A percentile compares a stretch with the other conserved stretches of the same genome.
These are phyloP conservation scores for Apiospora marii DNA, from an alignment of 2,329 filamentous ascomycete species.

Conservation along the genomic window DNA sequence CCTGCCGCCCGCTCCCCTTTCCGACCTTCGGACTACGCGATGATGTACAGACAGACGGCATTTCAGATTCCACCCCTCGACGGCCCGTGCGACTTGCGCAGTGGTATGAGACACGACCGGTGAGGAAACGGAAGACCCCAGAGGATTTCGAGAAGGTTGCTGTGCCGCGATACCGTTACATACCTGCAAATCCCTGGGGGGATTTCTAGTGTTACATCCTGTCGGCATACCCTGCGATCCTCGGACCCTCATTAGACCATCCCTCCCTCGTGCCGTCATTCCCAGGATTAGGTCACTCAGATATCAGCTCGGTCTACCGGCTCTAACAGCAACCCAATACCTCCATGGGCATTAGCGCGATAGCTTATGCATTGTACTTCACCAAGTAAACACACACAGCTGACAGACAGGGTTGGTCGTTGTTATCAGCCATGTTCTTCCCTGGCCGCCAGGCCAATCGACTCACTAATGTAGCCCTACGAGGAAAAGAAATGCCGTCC, in stretches of 20 bases:
- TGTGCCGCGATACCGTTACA: background rate
- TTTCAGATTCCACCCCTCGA: background rate
- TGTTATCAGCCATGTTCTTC: background rate
- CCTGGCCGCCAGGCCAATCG: no score
- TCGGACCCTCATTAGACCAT: background rate
- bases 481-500: conserved; percentile 7
- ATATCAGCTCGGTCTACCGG: background rate
- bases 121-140: background rate
- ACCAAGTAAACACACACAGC: background rate
- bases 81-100: background rate
- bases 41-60: background rate
- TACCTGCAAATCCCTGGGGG: background rate
- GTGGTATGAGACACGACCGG: conserved; percentile 1
- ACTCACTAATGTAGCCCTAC: conserved; percentile 15
- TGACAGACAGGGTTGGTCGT: background rate
- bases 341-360: background rate
- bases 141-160: background rate
- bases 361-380: background rate
- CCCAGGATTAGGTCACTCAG: background rate
- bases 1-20: background rate
- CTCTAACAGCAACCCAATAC: background rate
- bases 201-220: background rate
- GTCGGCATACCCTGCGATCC: background rate
- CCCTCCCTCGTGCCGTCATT: background rate
- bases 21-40: background rate